Base-by-base conservation (phyloP, 2,329 filamentous ascomycete genomes). In the Helotiales sp. region DNA sequence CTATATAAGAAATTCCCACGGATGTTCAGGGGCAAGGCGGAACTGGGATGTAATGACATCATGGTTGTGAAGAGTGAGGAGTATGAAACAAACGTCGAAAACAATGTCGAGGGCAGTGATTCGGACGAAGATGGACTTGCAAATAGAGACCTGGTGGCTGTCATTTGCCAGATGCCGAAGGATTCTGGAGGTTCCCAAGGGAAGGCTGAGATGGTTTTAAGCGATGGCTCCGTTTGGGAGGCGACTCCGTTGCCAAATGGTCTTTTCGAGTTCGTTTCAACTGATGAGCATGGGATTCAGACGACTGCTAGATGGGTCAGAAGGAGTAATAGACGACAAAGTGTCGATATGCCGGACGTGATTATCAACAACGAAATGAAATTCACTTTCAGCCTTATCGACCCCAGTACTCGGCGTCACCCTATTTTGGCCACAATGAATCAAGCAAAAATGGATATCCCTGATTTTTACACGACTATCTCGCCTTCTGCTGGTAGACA, bases 301-400 rank as follows among this genome's bases (percentile, higher is more conserved):
- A 83, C 83, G 28, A 91, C 86, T 11, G 89, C 87, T 20, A 84
- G 91, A 60, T 95, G 92, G 92, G 89, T 92, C 15, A 86, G 84
- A 64, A 84, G 82, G 72, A 75, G 69, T 63, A 71, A 71, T 13
- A 77, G 84, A 81, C 70, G 79, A 69, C 71, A 68, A 71, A 72
- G 63, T 54, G 49, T 68, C 13, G 72, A 75, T 45, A 40, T 64
- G 10, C 66, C 71, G 61, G 74, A 78, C 28, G 74, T 72, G 54
- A 20, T 74, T 70, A 54, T 72, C 76, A 30, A 65, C 72, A 60
- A 70, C 47, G 85, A 87, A 55, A 81, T 79, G 65, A 88, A 87
- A 75, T 94, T 89, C 80, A 92, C 88, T 8, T 95, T 95, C 76
- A 93, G 90, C 79, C 87, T 93, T 69, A 89, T 95, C 73, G 87